These are phyloP conservation scores for Colletotrichum noveboracense DNA, from an alignment of 2,329 filamentous ascomycete species.

Conservation along the genomic window DNA sequence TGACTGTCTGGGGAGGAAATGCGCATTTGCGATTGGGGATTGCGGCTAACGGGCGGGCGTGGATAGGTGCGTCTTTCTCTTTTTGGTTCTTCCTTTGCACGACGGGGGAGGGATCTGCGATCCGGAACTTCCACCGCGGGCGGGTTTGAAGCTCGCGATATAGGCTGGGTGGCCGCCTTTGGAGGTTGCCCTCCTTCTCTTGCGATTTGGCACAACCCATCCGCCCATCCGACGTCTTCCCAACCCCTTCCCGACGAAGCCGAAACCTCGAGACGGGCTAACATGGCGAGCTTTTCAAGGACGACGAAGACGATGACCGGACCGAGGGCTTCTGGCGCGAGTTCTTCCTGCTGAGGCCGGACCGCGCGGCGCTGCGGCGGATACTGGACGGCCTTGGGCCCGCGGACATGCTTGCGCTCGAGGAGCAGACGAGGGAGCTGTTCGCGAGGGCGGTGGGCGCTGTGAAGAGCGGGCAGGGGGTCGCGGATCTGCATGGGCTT, in stretches of 20 bases:
- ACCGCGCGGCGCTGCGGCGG: slow-evolving; percentile 69
- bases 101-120: neutral
- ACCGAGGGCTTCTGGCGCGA: slow-evolving; percentile 95
- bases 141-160: neutral
- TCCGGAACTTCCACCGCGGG: neutral
- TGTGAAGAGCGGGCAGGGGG: slow-evolving; percentile 64
- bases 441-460: slow-evolving; percentile 76
- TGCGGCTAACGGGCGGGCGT: neutral
- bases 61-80: neutral
- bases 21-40: neutral
- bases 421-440: slow-evolving; percentile 79
- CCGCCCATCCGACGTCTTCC: neutral
- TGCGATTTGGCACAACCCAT: neutral
- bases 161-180: neutral
- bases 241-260: neutral
- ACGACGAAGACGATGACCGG: slow-evolving; percentile 72
- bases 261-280: neutral
- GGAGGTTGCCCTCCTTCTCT: neutral
- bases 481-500: slow-evolving; percentile 78
- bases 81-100: neutral
- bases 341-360: slow-evolving; percentile 89
- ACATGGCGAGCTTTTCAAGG: slow-evolving; percentile 1
- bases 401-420: slow-evolving; percentile 77
- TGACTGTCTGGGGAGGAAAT: neutral
- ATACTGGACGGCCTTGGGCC: slow-evolving; percentile 75